These are phyloP conservation scores for Lentinula novae-zelandiae DNA, from an alignment of 1,284 basidiomycete genomes.

Conservation along the genomic window DNA sequence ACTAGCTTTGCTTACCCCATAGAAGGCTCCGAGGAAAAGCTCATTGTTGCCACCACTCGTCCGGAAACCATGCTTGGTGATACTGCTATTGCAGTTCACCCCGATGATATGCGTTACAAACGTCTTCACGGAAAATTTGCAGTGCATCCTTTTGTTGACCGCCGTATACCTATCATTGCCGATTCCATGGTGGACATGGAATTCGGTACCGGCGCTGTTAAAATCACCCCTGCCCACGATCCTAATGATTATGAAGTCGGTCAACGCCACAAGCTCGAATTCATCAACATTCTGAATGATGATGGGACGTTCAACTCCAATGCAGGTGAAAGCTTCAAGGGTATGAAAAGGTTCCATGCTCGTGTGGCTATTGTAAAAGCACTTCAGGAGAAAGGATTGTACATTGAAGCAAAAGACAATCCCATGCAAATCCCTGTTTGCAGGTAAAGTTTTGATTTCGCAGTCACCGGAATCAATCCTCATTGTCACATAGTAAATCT, in stretches of 20 bases:
- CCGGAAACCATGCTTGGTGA: constrained; percentile 99
- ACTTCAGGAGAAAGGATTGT: constrained; percentile 85
- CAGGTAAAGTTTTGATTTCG: constrained; percentile 41
- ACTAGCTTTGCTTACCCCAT: constrained; percentile 94
- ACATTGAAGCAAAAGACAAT: constrained; percentile 92
- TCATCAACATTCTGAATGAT: constrained; percentile 96
- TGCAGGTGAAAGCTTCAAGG: constrained; percentile 81
- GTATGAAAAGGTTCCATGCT: constrained; percentile 96
- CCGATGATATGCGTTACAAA: constrained; percentile 90
- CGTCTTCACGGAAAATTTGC: constrained; percentile 95
- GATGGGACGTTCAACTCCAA: constrained; percentile 96
- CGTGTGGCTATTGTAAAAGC: constrained; percentile 82
- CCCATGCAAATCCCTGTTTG: constrained; percentile 94
- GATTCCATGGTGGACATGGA: constrained; percentile 93
- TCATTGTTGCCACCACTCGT: constrained; percentile 95
- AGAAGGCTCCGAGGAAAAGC: constrained; percentile 89
- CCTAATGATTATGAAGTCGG: constrained; percentile 98
- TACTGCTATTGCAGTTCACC: constrained; percentile 96
- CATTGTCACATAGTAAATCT: constrained; percentile 66
- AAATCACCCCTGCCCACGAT: constrained; percentile 99
- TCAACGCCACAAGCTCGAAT: constrained; percentile 83
- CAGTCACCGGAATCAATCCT: not conserved
- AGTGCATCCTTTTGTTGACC: constrained; percentile 86
- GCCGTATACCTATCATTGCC: constrained; percentile 86
- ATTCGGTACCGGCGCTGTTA: constrained; percentile 98